Evolutionary conservation across 345 rosid species (phyloP).

Genomic region (Euphorbia peplus): DNA sequence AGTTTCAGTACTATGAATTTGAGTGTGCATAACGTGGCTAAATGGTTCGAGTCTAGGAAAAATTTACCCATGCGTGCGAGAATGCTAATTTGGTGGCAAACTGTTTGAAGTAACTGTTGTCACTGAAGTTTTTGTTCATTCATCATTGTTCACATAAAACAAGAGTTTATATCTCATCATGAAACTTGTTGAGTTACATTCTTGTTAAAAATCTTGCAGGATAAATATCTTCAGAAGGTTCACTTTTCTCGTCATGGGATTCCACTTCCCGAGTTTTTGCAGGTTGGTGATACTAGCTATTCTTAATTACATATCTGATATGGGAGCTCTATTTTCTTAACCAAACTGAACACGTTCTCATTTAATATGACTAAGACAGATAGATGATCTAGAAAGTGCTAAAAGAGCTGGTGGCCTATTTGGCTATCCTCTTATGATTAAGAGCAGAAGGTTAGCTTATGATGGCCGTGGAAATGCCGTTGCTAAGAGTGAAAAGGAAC

Average conservation of each 20-base stretch:
- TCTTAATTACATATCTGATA: constrained; percentile 11
- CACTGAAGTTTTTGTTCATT: background rate
- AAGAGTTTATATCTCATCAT: background rate
- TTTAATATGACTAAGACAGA: constrained; percentile 38
- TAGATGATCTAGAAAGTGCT: constrained; percentile 67
- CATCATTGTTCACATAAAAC: no score
- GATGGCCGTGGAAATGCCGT: constrained; percentile 99
- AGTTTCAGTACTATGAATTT: no score
- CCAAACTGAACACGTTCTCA: background rate
- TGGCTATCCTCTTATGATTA: constrained; percentile 90
- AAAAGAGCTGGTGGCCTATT: constrained; percentile 66
- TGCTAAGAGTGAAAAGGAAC: constrained; percentile 68
- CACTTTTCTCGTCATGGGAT: constrained; percentile 79
- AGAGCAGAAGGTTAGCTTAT: constrained; percentile 89
- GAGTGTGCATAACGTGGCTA: no score
- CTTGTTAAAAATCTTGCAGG: constrained; percentile 49
- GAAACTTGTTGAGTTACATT: background rate
- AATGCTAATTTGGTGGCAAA: no score
- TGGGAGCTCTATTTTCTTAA: background rate
- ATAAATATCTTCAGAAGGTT: constrained; percentile 85
- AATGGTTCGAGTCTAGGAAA: no score
- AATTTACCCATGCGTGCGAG: no score
- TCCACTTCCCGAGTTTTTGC: constrained; percentile 89
- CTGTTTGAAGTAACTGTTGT: no score
- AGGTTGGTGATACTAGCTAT: constrained; percentile 49